These are phyloP conservation scores for Wallacemonas sp. DNA, from an alignment of 208 protist species.

Conservation along the genomic window DNA sequence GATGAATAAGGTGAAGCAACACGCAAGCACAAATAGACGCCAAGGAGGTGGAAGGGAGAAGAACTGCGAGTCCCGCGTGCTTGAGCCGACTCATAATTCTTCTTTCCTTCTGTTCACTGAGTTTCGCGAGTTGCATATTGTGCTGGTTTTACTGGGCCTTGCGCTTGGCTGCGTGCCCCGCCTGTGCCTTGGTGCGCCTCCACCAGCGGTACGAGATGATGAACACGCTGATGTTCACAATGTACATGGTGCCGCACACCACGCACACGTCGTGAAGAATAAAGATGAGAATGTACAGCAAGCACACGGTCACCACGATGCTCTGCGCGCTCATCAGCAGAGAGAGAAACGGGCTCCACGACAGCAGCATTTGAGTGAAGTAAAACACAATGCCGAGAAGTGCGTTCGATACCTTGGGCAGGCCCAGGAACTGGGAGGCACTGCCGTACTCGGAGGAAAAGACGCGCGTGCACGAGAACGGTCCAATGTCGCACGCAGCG, in stretches of 20 bases:
- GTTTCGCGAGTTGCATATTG: no score
- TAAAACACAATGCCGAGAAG: slow-evolving; percentile 67
- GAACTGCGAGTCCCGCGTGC: no score
- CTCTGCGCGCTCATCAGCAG: slow-evolving; percentile 44
- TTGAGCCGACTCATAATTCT: no score
- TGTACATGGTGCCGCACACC: slow-evolving; percentile 75
- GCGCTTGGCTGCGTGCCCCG: neutral
- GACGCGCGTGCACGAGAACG: slow-evolving; percentile 73
- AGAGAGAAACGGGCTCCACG: slow-evolving; percentile 37
- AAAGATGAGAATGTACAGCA: slow-evolving; percentile 55
- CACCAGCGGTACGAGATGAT: slow-evolving; percentile 45
- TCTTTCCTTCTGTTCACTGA: no score
- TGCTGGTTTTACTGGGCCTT: neutral
- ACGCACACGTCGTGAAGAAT: slow-evolving; percentile 68
- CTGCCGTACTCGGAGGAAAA: slow-evolving; percentile 73
- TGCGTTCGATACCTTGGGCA: slow-evolving; percentile 70
- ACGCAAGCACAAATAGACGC: no score
- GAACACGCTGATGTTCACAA: slow-evolving; percentile 63
- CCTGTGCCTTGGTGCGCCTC: slow-evolving; percentile 11
- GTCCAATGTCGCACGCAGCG: slow-evolving; percentile 71
- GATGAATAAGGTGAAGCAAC: no score
- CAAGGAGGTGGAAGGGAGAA: no score
- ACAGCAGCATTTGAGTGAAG: slow-evolving; percentile 40
- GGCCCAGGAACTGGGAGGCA: slow-evolving; percentile 53
- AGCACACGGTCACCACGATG: slow-evolving; percentile 35